Conservation (phyloP, 192 early-diverging fungal species). For the Linnemannia elongata region DNA sequence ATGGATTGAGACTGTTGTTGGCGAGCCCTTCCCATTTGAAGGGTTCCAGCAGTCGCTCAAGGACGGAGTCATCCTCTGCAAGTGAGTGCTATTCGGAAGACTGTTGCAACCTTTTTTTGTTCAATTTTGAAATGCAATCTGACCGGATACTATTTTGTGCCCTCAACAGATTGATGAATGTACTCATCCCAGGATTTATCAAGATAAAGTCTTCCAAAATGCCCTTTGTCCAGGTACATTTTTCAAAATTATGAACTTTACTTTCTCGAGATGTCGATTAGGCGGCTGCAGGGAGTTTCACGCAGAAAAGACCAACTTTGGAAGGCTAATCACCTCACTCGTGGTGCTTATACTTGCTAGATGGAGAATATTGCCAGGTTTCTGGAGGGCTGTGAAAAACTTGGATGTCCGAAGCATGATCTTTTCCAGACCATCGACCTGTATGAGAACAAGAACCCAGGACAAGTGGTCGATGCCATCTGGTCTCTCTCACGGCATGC, state of each 20-base stretch:
- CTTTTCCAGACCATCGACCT: slow-evolving; percentile 87
- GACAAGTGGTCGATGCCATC: slow-evolving; percentile 78
- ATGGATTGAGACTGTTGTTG: slow-evolving; percentile 78
- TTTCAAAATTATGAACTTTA: not conserved
- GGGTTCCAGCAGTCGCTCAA: slow-evolving; percentile 77
- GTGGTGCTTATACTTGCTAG: slow-evolving; percentile 30
- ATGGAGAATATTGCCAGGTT: slow-evolving; percentile 89
- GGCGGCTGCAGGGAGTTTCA: too few species aligned
- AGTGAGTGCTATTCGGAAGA: slow-evolving; percentile 57
- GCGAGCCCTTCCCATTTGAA: slow-evolving; percentile 64
- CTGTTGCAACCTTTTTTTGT: not conserved
- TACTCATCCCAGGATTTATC: slow-evolving; percentile 62
- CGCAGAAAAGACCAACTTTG: too few species aligned
- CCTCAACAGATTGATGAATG: slow-evolving; percentile 64
- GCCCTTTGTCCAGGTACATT: slow-evolving; percentile 76
- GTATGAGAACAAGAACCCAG: slow-evolving; percentile 80
- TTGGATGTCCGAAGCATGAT: slow-evolving; percentile 80
- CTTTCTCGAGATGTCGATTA: not conserved
- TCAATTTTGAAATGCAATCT: not conserved
- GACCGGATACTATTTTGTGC: not conserved
- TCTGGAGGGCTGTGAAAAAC: slow-evolving; percentile 64
- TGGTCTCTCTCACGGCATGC: slow-evolving; percentile 82
- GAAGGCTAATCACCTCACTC: too few species aligned
- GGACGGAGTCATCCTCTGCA: slow-evolving; percentile 81
- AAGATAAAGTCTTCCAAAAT: slow-evolving; percentile 75